Conservation (phyloP, 2,329 filamentous ascomycete genomes). For the Penicillium verrucosum region DNA sequence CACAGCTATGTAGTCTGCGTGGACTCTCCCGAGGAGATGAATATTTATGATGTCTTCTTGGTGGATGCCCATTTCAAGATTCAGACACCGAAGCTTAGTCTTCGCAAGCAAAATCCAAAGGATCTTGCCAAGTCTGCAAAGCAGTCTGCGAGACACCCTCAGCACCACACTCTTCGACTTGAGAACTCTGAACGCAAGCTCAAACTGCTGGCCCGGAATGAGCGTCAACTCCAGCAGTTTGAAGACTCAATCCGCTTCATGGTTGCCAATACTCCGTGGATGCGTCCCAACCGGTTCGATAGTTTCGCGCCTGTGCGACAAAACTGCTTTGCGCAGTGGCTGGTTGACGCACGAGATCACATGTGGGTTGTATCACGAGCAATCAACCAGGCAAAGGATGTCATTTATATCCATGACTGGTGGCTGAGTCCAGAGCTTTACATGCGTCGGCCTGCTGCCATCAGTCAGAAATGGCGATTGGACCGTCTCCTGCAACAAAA, state of each 20-base stretch:
- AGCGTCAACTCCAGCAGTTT: slow-evolving; percentile 85
- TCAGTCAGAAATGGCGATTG: slow-evolving; percentile 96
- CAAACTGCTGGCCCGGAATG: slow-evolving; percentile 85
- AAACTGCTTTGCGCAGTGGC: slow-evolving; percentile 88
- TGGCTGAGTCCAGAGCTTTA: slow-evolving; percentile 97
- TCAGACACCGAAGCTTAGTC: slow-evolving; percentile 64
- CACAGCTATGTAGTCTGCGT: slow-evolving; percentile 98
- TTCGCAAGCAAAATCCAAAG: slow-evolving; percentile 50
- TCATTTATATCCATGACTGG: slow-evolving; percentile 99
- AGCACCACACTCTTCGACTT: slow-evolving; percentile 85
- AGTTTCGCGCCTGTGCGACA: slow-evolving; percentile 89
- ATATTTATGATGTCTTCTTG: slow-evolving; percentile 98
- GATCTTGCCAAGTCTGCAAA: slow-evolving; percentile 65
- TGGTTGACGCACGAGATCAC: slow-evolving; percentile 94
- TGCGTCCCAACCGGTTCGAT: slow-evolving; percentile 77
- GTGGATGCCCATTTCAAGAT: slow-evolving; percentile 85
- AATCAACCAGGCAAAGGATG: slow-evolving; percentile 94
- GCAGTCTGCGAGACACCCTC: slow-evolving; percentile 56
- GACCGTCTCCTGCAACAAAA: slow-evolving; percentile 92
- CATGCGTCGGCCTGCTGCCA: slow-evolving; percentile 86
- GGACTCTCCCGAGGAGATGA: slow-evolving; percentile 98
- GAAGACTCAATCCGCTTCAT: slow-evolving; percentile 89
- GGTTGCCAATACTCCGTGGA: slow-evolving; percentile 78
- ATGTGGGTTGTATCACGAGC: slow-evolving; percentile 99
- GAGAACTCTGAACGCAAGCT: slow-evolving; percentile 89